Evolutionary conservation across 73 alveolate species (phyloP).

Genomic region (Paramecium octaurelia): DNA sequence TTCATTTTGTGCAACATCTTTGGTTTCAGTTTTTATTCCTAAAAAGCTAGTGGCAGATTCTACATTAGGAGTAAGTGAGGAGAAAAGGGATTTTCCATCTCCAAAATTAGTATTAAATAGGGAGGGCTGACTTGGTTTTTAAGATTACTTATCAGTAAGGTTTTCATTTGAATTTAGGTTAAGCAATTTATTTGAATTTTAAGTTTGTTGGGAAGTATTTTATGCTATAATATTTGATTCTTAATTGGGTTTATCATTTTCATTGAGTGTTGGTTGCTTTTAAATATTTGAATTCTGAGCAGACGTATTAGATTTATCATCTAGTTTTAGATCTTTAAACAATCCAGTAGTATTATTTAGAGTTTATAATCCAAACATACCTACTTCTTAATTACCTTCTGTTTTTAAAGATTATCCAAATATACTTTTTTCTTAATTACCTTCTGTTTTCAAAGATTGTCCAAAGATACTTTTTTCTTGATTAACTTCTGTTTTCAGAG

Average conservation of each 20-base stretch:
- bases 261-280: not conserved
- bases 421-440: too few relatives aligned
- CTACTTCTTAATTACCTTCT: not conserved
- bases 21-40: not conserved
- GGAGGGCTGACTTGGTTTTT: not conserved
- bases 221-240: not conserved
- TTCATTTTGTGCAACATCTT: not conserved
- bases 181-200: not conserved
- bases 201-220: not conserved
- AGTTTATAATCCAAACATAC: not conserved
- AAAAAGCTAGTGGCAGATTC: not conserved
- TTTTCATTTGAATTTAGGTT: not conserved
- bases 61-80: not conserved
- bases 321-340: not conserved
- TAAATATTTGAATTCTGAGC: not conserved
- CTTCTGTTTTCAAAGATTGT: too few relatives aligned
- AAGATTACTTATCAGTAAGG: not conserved
- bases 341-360: not conserved
- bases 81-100: not conserved
- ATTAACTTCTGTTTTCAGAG: too few relatives aligned
- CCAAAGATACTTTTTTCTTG: too few relatives aligned
- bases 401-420: not conserved
- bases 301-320: not conserved
- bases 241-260: not conserved
- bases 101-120: not conserved